phyloP scores from a whole-genome alignment of 306 rosid species.

The Acacia crassicarpa region DNA sequence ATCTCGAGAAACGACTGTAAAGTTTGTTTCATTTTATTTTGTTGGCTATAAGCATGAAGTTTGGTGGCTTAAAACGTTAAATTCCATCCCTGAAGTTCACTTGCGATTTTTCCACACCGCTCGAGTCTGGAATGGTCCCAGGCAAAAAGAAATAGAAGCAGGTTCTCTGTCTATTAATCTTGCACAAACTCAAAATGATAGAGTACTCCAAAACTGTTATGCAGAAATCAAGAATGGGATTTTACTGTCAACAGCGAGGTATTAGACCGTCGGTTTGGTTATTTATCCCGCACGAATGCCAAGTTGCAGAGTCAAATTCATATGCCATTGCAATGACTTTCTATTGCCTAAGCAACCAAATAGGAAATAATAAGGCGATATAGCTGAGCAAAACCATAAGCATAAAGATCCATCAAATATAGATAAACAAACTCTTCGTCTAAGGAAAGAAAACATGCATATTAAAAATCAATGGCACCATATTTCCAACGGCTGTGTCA shows the following conservation, averaged over 20 bases:
- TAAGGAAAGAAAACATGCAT: constrained; percentile 7
- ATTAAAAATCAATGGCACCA: constrained; percentile 19
- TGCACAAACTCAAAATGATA: not conserved
- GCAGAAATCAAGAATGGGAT: not conserved
- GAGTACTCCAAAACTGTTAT: not conserved
- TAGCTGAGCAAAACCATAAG: constrained; percentile 11
- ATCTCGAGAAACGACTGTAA: not conserved
- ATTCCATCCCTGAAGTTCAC: not conserved
- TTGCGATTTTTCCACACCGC: not conserved
- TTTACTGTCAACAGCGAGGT: not conserved
- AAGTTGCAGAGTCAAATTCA: constrained; percentile 9
- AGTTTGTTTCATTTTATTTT: not conserved
- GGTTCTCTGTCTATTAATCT: not conserved
- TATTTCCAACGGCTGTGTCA: constrained; percentile 24
- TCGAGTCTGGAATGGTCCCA: not conserved
- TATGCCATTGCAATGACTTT: constrained; percentile 19
- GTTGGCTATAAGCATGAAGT: not conserved
- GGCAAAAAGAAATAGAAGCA: not conserved
- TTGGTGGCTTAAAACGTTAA: not conserved
- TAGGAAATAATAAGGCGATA: not conserved
- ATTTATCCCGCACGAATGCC: not conserved
- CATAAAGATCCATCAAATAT: not conserved
- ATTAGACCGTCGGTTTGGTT: not conserved
- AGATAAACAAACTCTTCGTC: constrained; percentile 3
- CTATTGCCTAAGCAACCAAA: not conserved